Evolutionary conservation across 2,329 filamentous ascomycete genomes (phyloP).

Genomic region (Bimuria novae-zelandiae): DNA sequence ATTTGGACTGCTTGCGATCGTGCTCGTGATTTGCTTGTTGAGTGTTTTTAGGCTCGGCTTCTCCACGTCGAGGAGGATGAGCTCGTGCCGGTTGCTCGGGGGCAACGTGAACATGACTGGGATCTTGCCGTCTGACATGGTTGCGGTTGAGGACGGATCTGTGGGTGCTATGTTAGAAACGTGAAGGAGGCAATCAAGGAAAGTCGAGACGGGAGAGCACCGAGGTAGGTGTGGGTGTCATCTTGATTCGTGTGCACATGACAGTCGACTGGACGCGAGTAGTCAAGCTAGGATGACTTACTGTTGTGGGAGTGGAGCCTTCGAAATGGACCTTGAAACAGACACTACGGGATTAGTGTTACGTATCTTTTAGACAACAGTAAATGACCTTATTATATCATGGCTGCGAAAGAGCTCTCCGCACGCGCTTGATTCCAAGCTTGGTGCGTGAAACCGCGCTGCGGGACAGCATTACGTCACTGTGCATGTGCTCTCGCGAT

Average conservation of each 20-base stretch:
- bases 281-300: no score
- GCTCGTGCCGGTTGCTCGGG: conserved; percentile 39
- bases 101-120: conserved; percentile 43
- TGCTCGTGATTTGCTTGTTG: conserved; percentile 36
- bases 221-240: no score
- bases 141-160: not conserved
- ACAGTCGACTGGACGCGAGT: no score
- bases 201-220: no score
- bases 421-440: conserved; percentile 7
- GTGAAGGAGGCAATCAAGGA: no score
- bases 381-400: no score
- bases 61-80: conserved; percentile 32
- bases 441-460: conserved; percentile 1
- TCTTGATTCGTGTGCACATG: no score
- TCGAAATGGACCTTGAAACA: no score
- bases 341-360: no score
- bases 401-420: not conserved
- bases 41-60: conserved; percentile 35
- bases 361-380: no score
- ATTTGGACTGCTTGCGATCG: conserved; percentile 31
- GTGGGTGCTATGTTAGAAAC: not conserved
- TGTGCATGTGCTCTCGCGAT: conserved; percentile 10
- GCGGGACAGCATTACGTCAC: conserved; percentile 24
- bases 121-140: conserved; percentile 9
- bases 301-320: no score